Conservation (phyloP, 1,139 yeast species). For the Arxiozyma bovina region DNA sequence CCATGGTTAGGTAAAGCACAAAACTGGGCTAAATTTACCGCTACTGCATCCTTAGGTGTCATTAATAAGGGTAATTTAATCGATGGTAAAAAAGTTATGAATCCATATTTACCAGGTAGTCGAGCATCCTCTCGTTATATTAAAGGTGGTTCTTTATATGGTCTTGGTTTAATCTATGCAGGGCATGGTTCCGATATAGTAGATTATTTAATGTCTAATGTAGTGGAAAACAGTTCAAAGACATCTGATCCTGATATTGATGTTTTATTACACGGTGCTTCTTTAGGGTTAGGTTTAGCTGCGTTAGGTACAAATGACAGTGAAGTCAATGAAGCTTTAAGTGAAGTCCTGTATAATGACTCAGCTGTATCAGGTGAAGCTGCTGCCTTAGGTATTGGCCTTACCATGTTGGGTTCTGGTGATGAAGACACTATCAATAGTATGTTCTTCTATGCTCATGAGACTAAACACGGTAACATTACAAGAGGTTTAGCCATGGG, state of each 20-base stretch:
- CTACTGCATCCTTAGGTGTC: constrained; percentile 97
- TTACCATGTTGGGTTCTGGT: constrained; percentile 93
- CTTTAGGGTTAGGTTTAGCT: constrained; percentile 91
- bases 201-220: constrained; percentile 65
- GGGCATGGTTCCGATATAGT: constrained; percentile 82
- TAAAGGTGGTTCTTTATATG: constrained; percentile 92
- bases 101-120: constrained; percentile 86
- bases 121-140: constrained; percentile 69
- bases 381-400: constrained; percentile 94
- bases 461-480: constrained; percentile 92
- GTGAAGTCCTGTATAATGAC: constrained; percentile 78
- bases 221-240: constrained; percentile 58
- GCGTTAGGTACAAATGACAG: constrained; percentile 86
- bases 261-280: constrained; percentile 90
- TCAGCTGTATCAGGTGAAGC: constrained; percentile 95
- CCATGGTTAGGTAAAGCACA: constrained; percentile 97
- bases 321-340: constrained; percentile 71
- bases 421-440: constrained; percentile 62
- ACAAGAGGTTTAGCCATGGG: constrained; percentile 89
- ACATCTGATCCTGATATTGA: constrained; percentile 72
- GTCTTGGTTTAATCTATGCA: constrained; percentile 87
- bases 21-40: constrained; percentile 96
- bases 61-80: constrained; percentile 91
- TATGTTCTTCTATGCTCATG: constrained; percentile 87
- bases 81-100: constrained; percentile 78